Evolutionary conservation across 129 eudicot species (phyloP), one percentile per base, ranked within the genome.

Genomic region (Mikania micrantha): DNA sequence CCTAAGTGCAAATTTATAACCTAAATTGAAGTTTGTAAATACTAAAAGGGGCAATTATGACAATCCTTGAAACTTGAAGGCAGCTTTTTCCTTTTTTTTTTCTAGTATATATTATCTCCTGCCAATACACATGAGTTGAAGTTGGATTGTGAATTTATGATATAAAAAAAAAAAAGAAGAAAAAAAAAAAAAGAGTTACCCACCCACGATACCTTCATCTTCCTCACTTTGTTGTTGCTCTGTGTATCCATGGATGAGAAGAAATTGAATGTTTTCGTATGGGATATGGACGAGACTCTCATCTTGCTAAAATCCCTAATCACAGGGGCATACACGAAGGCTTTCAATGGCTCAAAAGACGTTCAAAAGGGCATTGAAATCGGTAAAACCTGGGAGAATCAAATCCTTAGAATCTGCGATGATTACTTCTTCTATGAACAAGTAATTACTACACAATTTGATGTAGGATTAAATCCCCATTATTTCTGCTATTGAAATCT

Each of bases 271-370:
- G 98, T 92, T 32, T 92, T 84, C 58, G 70, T 92, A 6, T 92
- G 98, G 98, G 98, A 92, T 81, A 88, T 92, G 98, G 98, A 92
- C 45, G 98, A 88, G 84, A 92, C 98, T 64, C 91, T 92, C 15
- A 86, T 92, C 72, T 77, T 92, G 76, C 91, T 92, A 1, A 92
- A 92, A 73, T 92, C 98, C 1, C 84, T 92, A 72, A 81, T 88
- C 67, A 78, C 79, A 40, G 96, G 89, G 22, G 52, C 98, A 58
- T 92, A 88, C 73, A 95, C 98, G 5, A 67, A 69, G 74, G 84
- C 85, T 49, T 92, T 80, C 69, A 76, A 78, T 49, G 96, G 95
- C 38, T 42, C 58, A 1, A 92, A 92, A 85, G 91, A 92, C 84
- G 91, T 84, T 27, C 62, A 88, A 65, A 86, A 74, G 84, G 95